phyloP scores from a whole-genome alignment of 345 rosid species.

The Carallia pectinifolia region DNA sequence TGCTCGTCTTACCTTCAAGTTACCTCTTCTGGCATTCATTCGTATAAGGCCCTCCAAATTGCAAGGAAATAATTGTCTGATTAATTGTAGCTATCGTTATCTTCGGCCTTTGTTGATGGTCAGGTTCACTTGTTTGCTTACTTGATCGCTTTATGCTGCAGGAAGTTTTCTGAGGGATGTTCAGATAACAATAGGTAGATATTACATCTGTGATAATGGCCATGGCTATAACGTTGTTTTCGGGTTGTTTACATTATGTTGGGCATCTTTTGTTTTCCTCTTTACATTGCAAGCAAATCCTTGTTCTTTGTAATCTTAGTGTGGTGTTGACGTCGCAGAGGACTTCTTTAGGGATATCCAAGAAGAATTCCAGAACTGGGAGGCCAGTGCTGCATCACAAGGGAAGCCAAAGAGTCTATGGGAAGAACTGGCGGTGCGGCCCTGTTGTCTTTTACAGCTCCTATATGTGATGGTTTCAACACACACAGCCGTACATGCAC shows the following conservation, averaged over 20 bases:
- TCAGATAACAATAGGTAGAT: conserved; percentile 84
- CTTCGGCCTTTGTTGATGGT: conserved; percentile 16
- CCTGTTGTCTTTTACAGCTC: conserved; percentile 5
- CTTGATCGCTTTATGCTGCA: conserved; percentile 63
- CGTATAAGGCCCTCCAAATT: not conserved
- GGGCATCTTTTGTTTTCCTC: conserved; percentile 9
- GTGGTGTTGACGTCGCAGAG: conserved; percentile 47
- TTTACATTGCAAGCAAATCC: conserved; percentile 5
- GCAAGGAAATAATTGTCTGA: conserved; percentile 9
- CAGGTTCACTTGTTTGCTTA: conserved; percentile 50
- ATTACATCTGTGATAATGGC: conserved; percentile 34
- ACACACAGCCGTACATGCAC: not conserved
- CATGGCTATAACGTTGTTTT: conserved; percentile 18
- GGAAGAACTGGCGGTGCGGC: conserved; percentile 85
- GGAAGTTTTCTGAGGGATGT: conserved; percentile 89
- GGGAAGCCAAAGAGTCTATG: conserved; percentile 92
- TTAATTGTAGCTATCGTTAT: not conserved
- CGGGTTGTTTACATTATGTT: conserved; percentile 10
- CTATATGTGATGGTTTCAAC: not conserved
- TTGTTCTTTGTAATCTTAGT: not conserved
- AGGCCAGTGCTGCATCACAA: conserved; percentile 63
- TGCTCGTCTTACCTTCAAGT: conserved; percentile 6
- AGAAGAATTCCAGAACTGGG: conserved; percentile 88
- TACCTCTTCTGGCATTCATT: not conserved
- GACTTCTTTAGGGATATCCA: conserved; percentile 91